Percentiles rank a stretch among this genome's conserved stretches.
Conservation (phyloP, 164 flowering plant species). For the Kalanchoe fedtschenkoi region DNA sequence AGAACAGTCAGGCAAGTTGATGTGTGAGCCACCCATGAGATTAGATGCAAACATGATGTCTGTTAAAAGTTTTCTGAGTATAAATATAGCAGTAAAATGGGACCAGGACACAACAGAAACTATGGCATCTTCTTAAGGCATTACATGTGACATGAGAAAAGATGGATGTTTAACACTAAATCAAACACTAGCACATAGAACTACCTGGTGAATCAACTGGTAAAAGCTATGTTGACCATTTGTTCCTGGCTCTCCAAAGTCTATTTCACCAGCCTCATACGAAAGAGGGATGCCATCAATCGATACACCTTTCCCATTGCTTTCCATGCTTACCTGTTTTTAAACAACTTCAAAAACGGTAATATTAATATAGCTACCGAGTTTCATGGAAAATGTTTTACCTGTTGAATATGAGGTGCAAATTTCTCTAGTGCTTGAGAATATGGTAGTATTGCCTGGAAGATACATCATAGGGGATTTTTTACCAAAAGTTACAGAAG, state of each 20-base stretch:
- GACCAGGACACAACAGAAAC: no score
- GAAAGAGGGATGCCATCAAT: slow-evolving; percentile 90
- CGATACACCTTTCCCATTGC: slow-evolving; percentile 96
- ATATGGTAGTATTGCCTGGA: slow-evolving; percentile 93
- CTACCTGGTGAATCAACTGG: slow-evolving; percentile 94
- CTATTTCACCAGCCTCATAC: slow-evolving; percentile 93
- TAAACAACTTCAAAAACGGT: neutral
- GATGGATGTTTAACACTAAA: neutral
- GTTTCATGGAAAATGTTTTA: slow-evolving; percentile 6
- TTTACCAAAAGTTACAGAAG: neutral
- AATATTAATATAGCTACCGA: neutral
- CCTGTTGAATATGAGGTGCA: slow-evolving; percentile 99
- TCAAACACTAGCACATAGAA: neutral
- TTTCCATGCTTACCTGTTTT: slow-evolving; percentile 95
- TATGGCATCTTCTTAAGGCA: no score
- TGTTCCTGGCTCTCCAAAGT: slow-evolving; percentile 99
- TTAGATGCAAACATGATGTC: no score
- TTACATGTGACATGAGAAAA: neutral
- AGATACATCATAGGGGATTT: neutral
- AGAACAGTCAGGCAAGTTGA: no score
- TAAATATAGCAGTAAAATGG: no score
- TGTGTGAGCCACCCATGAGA: no score
- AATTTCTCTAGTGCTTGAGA: slow-evolving; percentile 90
- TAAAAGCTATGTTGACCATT: slow-evolving; percentile 99
- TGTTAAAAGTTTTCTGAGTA: neutral